Evolutionary conservation across 805 yeast genomes (phyloP), one percentile per base, ranked within the genome.

Genomic region (Myxozyma udenii): DNA sequence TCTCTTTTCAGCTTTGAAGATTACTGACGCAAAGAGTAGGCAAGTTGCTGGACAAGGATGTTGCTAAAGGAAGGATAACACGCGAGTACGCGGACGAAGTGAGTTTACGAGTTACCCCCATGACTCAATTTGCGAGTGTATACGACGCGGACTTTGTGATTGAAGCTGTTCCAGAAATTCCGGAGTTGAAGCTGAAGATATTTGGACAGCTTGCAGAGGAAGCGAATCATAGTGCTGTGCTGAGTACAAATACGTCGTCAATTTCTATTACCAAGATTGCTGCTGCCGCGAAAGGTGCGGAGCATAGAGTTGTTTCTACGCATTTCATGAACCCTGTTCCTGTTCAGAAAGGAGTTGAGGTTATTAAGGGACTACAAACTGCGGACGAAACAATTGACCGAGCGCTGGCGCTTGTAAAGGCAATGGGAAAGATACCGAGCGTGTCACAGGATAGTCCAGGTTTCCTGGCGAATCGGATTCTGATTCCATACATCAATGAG

Each of bases 311-410:
- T 18, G 65, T 72, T 28, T 71, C 74, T 24, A 66, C 71, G 25
- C 76, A 72, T 58, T 73, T 72, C 58, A 72, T 72, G 75, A 72
- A 73, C 62, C 76, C 76, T 14, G 76, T 72, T 32, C 76, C 76
- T 1, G 76, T 73, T 19, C 74, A 71, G 62, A 66, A 64, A 24
- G 76, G 76, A 26, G 76, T 69, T 12, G 76, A 72, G 64, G 63
- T 72, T 51, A 72, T 72, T 50, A 54, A 64, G 3, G 76, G 74
- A 12, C 57, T 72, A 45, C 76, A 73, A 60, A 72, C 76, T 18
- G 59, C 71, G 25, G 63, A 60, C 36, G 70, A 61, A 32, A 71
- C 73, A 2, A 59, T 68, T 32, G 63, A 46, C 6, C 46, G 61
- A 9, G 64, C 73, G 5, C 46, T 66, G 35, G 68, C 58, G 44